Percentiles rank a stretch among this genome's conserved stretches.
phyloP scores from a whole-genome alignment of 1,284 basidiomycete genomes.

The Cutaneotrichosporon daszewskae region DNA sequence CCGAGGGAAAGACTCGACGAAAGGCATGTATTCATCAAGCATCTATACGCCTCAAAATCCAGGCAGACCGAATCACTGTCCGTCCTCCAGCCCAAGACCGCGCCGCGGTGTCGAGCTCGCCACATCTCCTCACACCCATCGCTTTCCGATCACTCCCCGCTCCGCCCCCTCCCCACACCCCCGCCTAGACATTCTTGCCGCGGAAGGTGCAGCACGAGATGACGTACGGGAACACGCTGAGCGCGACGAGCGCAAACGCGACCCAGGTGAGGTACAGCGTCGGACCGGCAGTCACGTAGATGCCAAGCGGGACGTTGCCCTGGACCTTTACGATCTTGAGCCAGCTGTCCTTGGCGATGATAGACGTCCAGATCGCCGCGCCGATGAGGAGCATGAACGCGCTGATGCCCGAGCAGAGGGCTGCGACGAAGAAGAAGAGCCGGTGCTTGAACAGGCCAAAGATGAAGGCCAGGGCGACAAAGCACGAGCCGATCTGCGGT shows the following conservation, averaged over 20 bases:
- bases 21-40: no score
- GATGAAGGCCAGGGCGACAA: slow-evolving; percentile 36
- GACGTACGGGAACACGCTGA: slow-evolving; percentile 44
- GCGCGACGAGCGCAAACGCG: slow-evolving; percentile 39
- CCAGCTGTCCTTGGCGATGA: slow-evolving; percentile 40
- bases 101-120: no score
- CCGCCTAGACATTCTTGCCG: slow-evolving; percentile 13
- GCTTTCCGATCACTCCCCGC: not conserved
- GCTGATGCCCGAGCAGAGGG: slow-evolving; percentile 29
- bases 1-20: no score
- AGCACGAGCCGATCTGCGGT: slow-evolving; percentile 26
- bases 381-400: slow-evolving; percentile 39
- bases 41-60: no score
- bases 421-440: slow-evolving; percentile 42
- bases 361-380: slow-evolving; percentile 44
- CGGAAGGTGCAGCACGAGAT: slow-evolving; percentile 45
- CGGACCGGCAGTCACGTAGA: slow-evolving; percentile 34
- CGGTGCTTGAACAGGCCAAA: slow-evolving; percentile 40
- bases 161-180: not conserved
- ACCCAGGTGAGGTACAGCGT: slow-evolving; percentile 46
- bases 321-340: slow-evolving; percentile 34
- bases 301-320: slow-evolving; percentile 30
- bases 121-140: not conserved
- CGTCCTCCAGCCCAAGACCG: no score
- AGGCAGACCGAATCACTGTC: no score